Evolutionary conservation across 2,329 filamentous ascomycete genomes (phyloP).

Genomic region (Alternaria sp.): DNA sequence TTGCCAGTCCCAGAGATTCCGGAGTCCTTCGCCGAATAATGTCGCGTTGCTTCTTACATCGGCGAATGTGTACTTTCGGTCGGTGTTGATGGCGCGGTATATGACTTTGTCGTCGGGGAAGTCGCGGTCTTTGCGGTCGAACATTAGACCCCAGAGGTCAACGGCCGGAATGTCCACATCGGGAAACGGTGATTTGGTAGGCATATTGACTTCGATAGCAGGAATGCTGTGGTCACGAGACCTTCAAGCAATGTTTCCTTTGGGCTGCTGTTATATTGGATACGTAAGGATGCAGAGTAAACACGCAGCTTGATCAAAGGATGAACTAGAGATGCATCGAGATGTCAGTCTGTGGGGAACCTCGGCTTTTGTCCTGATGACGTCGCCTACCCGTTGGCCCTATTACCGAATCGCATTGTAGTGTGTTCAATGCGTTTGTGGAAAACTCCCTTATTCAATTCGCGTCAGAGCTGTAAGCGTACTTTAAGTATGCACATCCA

Average conservation of each 20-base stretch:
- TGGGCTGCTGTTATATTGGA: not conserved
- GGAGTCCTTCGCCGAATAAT: conserved; percentile 78
- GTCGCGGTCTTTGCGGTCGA: conserved; percentile 27
- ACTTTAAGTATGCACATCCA: not conserved
- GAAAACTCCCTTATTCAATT: not conserved
- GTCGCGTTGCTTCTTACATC: conserved; percentile 69
- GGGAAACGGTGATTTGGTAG: conserved; percentile 29
- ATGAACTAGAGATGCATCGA: not conserved
- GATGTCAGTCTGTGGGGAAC: conserved; percentile 2
- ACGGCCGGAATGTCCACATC: conserved; percentile 27
- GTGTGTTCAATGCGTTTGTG: not conserved
- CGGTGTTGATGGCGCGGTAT: conserved; percentile 26
- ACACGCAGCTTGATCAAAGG: not conserved
- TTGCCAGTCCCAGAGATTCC: conserved; percentile 75
- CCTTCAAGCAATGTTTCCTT: not conserved
- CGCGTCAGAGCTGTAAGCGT: not conserved
- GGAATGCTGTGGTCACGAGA: not conserved
- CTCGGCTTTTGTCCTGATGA: conserved; percentile 1
- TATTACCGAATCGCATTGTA: not conserved
- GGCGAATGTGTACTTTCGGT: conserved; percentile 67
- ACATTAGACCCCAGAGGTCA: conserved; percentile 33
- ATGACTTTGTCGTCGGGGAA: conserved; percentile 34
- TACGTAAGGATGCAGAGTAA: not conserved
- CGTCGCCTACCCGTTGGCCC: not conserved
- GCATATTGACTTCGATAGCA: conserved; percentile 13